Percentiles rank a stretch among this genome's conserved stretches.
Conservation (phyloP, 2,329 filamentous ascomycete species). For the Scedosporium boydii region DNA sequence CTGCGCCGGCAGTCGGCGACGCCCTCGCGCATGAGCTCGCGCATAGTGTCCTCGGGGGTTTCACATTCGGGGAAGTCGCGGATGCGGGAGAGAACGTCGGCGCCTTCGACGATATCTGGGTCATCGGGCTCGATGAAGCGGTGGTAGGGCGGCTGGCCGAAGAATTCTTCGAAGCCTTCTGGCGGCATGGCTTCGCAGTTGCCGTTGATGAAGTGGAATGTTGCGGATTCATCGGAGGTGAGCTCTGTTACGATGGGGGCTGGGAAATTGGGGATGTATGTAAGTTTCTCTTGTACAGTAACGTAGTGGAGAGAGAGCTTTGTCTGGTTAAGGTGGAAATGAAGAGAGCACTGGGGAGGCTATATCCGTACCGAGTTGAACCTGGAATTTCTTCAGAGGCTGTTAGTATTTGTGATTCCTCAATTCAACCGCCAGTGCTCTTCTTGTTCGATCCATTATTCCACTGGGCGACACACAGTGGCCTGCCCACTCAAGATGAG, state of each 20-base stretch:
- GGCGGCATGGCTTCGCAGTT: conserved; percentile 40
- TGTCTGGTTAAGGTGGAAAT: conserved; percentile 12
- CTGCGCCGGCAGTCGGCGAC: conserved; percentile 26
- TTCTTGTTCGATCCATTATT: neutral
- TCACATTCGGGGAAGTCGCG: conserved; percentile 43
- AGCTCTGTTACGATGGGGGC: conserved; percentile 40
- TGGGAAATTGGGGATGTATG: conserved; percentile 11
- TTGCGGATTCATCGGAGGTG: conserved; percentile 31
- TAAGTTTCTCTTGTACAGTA: neutral
- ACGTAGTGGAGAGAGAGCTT: conserved; percentile 5
- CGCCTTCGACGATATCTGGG: conserved; percentile 28
- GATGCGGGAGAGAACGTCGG: conserved; percentile 39
- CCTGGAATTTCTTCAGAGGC: conserved; percentile 39
- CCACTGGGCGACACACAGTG: neutral
- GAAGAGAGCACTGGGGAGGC: conserved; percentile 11
- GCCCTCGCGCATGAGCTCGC: conserved; percentile 34
- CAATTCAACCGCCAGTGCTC: too few species aligned
- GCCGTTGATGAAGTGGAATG: conserved; percentile 43
- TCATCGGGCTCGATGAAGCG: conserved; percentile 44
- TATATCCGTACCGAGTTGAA: conserved; percentile 34
- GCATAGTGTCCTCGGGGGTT: conserved; percentile 46
- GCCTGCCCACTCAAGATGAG: neutral
- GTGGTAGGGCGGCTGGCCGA: conserved; percentile 44
- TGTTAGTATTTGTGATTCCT: neutral
- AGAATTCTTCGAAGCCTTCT: conserved; percentile 45